These are phyloP conservation scores for Penicillium griseofulvum DNA, from an alignment of 2,329 filamentous ascomycete species.

Conservation along the genomic window DNA sequence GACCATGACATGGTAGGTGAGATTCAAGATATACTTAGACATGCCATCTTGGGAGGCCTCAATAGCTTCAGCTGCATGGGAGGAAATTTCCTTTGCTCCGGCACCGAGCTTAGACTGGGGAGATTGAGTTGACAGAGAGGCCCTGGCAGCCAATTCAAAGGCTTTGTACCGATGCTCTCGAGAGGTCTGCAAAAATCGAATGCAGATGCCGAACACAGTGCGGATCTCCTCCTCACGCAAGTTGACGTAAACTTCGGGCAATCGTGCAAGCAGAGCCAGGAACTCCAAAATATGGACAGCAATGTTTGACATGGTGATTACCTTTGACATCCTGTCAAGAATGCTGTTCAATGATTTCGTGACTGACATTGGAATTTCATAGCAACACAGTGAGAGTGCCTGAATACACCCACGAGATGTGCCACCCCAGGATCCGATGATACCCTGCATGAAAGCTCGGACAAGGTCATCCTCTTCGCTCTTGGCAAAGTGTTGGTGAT, in stretches of 20 bases:
- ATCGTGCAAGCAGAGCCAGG: constrained; percentile 78
- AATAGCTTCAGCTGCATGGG: constrained; percentile 26
- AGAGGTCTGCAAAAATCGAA: constrained; percentile 87
- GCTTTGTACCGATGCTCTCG: constrained; percentile 55
- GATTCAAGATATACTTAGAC: constrained; percentile 87
- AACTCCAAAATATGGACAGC: constrained; percentile 96
- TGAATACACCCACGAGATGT: constrained; percentile 93
- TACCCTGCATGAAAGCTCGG: constrained; percentile 78
- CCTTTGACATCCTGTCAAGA: constrained; percentile 88
- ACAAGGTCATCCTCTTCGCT: constrained; percentile 87
- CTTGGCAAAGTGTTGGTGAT: constrained; percentile 80
- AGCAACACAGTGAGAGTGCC: constrained; percentile 88
- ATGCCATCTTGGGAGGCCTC: constrained; percentile 65
- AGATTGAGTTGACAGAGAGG: constrained; percentile 20
- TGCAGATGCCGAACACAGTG: constrained; percentile 91
- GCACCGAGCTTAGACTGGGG: constrained; percentile 40
- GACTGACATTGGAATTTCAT: constrained; percentile 84
- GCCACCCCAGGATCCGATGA: constrained; percentile 72
- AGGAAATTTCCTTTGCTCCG: constrained; percentile 43
- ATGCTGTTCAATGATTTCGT: constrained; percentile 82
- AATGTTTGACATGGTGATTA: constrained; percentile 88
- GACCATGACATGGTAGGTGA: constrained; percentile 92
- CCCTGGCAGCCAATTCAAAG: constrained; percentile 35
- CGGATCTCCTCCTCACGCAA: constrained; percentile 89
- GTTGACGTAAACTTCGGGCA: constrained; percentile 82